A percentile compares a stretch with the other conserved stretches of the same genome.
These are phyloP conservation scores for Fraxinus americana DNA, from an alignment of 257 asterid species.

Conservation along the genomic window DNA sequence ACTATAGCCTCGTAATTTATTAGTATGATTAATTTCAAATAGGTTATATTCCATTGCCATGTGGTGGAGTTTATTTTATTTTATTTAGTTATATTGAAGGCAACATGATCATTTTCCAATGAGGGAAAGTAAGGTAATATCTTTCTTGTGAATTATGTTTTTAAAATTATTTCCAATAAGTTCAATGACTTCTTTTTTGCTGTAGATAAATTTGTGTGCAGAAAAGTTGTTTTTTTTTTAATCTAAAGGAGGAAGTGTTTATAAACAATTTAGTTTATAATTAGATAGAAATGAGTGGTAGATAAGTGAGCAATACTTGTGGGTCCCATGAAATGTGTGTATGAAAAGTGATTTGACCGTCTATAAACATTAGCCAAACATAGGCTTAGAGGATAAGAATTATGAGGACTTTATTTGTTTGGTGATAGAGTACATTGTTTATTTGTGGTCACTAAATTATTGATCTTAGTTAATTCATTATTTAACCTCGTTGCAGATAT, in stretches of 20 bases:
- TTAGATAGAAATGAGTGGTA: no score
- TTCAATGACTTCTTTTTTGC: not conserved
- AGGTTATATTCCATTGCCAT: not conserved
- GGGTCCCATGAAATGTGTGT: no score
- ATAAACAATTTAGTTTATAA: no score
- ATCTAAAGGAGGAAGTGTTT: no score
- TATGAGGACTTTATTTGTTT: no score
- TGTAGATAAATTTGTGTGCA: not conserved
- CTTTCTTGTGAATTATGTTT: not conserved
- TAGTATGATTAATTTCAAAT: not conserved
- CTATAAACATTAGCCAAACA: no score
- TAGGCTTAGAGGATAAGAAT: not conserved
- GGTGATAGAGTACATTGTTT: not conserved
- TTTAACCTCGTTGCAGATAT: not conserved
- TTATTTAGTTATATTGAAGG: not conserved
- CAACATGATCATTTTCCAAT: not conserved
- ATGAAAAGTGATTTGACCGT: no score
- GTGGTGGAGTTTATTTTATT: not conserved
- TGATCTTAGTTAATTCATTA: not conserved
- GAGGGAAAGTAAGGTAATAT: not conserved
- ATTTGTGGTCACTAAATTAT: not conserved
- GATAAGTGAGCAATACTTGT: no score
- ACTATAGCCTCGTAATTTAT: not conserved
- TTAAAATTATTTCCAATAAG: not conserved
- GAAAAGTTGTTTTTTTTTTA: not conserved